Conservation (phyloP, 257 asterid species). For the Nicotiana benthamiana region DNA sequence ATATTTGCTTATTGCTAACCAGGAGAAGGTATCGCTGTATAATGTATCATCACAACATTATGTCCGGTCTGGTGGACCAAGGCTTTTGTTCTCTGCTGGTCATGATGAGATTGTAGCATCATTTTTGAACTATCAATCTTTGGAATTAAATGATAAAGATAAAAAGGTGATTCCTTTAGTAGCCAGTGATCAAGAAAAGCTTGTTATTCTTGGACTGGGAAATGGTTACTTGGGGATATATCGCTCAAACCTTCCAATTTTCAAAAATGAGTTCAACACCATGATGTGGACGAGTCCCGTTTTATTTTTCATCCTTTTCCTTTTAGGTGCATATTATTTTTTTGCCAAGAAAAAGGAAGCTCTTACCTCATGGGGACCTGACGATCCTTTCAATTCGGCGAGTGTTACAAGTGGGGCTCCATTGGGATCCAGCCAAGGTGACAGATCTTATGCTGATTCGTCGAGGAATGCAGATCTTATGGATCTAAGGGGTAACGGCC, state of each 20-base stretch:
- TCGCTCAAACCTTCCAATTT: constrained; percentile 70
- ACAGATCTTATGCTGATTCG: constrained; percentile 50
- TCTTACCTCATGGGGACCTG: constrained; percentile 90
- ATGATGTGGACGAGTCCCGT: constrained; percentile 87
- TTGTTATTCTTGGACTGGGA: constrained; percentile 57
- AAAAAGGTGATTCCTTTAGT: constrained; percentile 37
- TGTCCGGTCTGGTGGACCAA: constrained; percentile 64
- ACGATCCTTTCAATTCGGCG: constrained; percentile 54
- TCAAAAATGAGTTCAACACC: constrained; percentile 71
- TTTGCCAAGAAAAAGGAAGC: constrained; percentile 91
- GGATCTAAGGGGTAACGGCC: constrained; percentile 52
- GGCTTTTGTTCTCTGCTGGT: constrained; percentile 57
- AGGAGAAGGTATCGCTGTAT: constrained; percentile 55
- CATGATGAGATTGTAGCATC: constrained; percentile 56
- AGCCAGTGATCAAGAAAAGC: constrained; percentile 68
- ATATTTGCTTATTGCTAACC: constrained; percentile 53
- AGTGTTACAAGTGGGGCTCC: constrained; percentile 42
- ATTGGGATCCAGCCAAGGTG: constrained; percentile 34
- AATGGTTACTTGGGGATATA: constrained; percentile 71
- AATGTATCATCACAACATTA: constrained; percentile 85
- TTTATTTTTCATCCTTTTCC: constrained; percentile 70
- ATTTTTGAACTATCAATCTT: constrained; percentile 39
- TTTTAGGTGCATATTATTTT: constrained; percentile 81
- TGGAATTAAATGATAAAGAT: constrained; percentile 18
- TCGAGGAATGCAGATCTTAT: constrained; percentile 57